Percentiles rank a stretch among this genome's conserved stretches.
Conservation (phyloP, 208 protist genomes). For the Acanthamoeba castellanii region DNA sequence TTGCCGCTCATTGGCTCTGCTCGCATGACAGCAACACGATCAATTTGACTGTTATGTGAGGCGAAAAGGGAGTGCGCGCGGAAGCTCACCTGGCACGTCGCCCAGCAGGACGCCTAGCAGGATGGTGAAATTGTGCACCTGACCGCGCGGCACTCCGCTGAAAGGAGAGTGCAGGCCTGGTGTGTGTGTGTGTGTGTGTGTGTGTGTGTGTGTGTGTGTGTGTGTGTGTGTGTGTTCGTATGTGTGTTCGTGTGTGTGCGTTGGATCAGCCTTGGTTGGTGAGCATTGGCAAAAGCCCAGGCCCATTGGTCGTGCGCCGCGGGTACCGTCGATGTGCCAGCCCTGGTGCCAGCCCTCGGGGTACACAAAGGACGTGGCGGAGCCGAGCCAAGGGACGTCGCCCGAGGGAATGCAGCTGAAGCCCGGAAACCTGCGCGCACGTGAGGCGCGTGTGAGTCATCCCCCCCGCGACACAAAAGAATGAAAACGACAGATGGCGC, state of each 20-base stretch:
- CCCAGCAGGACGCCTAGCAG: slow-evolving; percentile 46
- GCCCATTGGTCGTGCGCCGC: background rate
- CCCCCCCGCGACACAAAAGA: background rate
- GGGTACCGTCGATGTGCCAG: slow-evolving; percentile 65
- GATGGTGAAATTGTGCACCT: slow-evolving; percentile 55
- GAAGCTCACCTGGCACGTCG: slow-evolving; percentile 34
- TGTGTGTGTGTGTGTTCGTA: background rate
- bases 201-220: background rate
- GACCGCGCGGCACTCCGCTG: background rate
- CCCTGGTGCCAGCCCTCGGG: background rate
- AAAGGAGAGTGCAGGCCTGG: background rate
- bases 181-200: background rate
- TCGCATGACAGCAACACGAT: background rate
- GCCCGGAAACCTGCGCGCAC: background rate
- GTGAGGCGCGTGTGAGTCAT: too few relatives aligned
- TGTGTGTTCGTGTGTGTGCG: background rate
- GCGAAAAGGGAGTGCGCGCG: background rate
- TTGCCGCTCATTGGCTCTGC: slow-evolving; percentile 59
- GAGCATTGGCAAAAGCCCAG: background rate
- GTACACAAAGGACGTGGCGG: background rate
- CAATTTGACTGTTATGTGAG: background rate
- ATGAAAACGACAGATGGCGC: background rate
- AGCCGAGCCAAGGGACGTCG: background rate
- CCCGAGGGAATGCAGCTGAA: background rate
- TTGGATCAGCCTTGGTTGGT: background rate